A percentile compares a stretch with the other conserved stretches of the same genome.
Evolutionary conservation across 257 asterid genomes (phyloP).

Genomic region (Nicotiana otophora): DNA sequence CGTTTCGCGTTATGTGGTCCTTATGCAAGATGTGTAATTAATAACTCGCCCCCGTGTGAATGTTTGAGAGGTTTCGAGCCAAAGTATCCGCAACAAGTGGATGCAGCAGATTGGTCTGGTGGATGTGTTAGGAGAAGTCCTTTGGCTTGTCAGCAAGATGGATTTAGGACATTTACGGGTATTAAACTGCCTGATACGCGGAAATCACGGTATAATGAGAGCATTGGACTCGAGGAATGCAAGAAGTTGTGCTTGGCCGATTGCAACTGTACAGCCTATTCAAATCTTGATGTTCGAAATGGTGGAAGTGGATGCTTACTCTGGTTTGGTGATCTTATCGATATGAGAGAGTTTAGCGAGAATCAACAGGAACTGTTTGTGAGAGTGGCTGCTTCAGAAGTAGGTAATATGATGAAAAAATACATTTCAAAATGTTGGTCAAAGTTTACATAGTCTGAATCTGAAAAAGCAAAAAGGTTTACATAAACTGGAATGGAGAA

Average conservation of each 20-base stretch:
- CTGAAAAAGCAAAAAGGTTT: too few relatives aligned
- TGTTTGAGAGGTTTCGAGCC: conserved; percentile 24
- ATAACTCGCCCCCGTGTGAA: conserved; percentile 8
- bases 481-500: too few relatives aligned
- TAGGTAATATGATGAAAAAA: conserved; percentile 7
- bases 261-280: conserved; percentile 23
- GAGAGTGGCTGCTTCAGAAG: conserved; percentile 20
- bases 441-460: too few relatives aligned
- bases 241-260: conserved; percentile 12
- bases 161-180: conserved; percentile 1
- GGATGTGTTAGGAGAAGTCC: conserved; percentile 17
- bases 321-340: conserved; percentile 20
- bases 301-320: conserved; percentile 18
- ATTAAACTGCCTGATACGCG: conserved; percentile 22
- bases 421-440: too few relatives aligned
- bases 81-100: conserved; percentile 12
- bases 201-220: conserved; percentile 1
- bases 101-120: conserved; percentile 10
- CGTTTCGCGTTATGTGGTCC: conserved; percentile 20
- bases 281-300: conserved; percentile 7
- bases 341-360: conserved; percentile 6
- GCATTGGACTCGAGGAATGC: conserved; percentile 16
- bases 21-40: conserved; percentile 13
- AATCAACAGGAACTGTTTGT: conserved; percentile 15
- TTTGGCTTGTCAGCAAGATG: conserved; percentile 10